phyloP scores from a whole-genome alignment of 2,329 filamentous ascomycete species.

The Exophiala sp. region DNA sequence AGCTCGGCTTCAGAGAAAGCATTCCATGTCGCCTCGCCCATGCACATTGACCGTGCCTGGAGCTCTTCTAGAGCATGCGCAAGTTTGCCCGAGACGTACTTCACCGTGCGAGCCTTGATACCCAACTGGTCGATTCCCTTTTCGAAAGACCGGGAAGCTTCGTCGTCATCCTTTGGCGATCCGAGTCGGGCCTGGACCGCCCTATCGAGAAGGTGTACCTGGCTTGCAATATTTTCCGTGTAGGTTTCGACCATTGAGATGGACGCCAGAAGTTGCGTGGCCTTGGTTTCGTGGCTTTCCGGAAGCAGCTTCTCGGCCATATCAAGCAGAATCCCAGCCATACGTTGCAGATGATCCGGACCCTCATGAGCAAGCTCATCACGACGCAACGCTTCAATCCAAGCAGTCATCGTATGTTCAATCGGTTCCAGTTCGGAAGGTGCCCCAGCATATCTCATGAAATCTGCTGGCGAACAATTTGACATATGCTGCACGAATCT shows the following conservation, averaged over 20 bases:
- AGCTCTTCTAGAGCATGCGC: conserved; percentile 72
- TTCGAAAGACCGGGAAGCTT: conserved; percentile 62
- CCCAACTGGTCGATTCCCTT: conserved; percentile 67
- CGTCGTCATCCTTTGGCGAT: conserved; percentile 56
- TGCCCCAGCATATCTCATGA: conserved; percentile 70
- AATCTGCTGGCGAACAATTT: conserved; percentile 70
- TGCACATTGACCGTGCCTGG: conserved; percentile 65
- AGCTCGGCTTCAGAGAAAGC: conserved; percentile 65
- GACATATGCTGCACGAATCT: conserved; percentile 54
- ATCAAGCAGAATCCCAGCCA: conserved; percentile 80
- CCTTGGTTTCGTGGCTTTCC: conserved; percentile 62
- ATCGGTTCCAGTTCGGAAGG: conserved; percentile 86
- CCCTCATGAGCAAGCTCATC: conserved; percentile 82
- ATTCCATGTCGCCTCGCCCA: conserved; percentile 60
- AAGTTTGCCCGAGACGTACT: conserved; percentile 75
- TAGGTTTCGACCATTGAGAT: conserved; percentile 71
- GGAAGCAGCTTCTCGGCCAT: conserved; percentile 74
- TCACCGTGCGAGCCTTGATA: conserved; percentile 70
- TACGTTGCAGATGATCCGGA: conserved; percentile 72
- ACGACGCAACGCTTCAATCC: conserved; percentile 75
- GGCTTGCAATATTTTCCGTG: conserved; percentile 67
- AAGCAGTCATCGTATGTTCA: conserved; percentile 78
- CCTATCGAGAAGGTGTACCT: conserved; percentile 59
- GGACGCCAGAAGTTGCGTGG: conserved; percentile 73
- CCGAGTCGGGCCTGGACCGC: conserved; percentile 59